Evolutionary conservation across 768 basidiomycete genomes (phyloP).

Genomic region (Trametes maxima): DNA sequence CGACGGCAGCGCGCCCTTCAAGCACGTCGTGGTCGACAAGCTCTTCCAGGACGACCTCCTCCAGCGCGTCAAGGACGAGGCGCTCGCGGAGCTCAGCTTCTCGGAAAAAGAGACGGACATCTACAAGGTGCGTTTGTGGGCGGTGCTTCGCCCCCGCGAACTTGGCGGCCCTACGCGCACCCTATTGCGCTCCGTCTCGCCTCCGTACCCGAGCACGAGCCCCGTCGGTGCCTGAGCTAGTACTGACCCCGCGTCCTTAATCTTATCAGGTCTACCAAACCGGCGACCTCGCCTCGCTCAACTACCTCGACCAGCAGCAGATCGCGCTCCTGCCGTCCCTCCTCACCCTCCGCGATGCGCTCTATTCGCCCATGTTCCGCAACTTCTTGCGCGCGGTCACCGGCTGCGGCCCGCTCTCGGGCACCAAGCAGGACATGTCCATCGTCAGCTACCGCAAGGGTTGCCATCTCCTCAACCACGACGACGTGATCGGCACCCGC

Average conservation of each 20-base stretch:
- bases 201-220: not conserved
- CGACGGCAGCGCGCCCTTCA: slow-evolving; percentile 66
- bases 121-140: slow-evolving; percentile 69
- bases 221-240: not conserved
- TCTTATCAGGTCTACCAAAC: slow-evolving; percentile 88
- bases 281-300: slow-evolving; percentile 92
- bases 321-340: slow-evolving; percentile 79
- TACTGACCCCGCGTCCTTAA: not conserved
- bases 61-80: slow-evolving; percentile 81
- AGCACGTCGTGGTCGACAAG: slow-evolving; percentile 77
- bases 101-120: slow-evolving; percentile 98
- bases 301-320: slow-evolving; percentile 78
- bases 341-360: slow-evolving; percentile 82
- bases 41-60: slow-evolving; percentile 86
- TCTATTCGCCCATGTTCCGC: slow-evolving; percentile 86
- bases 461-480: slow-evolving; percentile 95
- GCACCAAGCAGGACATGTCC: slow-evolving; percentile 92
- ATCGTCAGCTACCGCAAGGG: slow-evolving; percentile 90
- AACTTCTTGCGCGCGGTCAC: slow-evolving; percentile 83
- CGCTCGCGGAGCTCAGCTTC: slow-evolving; percentile 75
- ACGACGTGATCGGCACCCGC: slow-evolving; percentile 95
- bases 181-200: not conserved
- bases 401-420: slow-evolving; percentile 89
- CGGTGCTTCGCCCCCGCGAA: slow-evolving; percentile 2
- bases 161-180: not conserved